Base-by-base conservation (phyloP, 176 grass and related monocot genomes). In the Aegilops speltoides region DNA sequence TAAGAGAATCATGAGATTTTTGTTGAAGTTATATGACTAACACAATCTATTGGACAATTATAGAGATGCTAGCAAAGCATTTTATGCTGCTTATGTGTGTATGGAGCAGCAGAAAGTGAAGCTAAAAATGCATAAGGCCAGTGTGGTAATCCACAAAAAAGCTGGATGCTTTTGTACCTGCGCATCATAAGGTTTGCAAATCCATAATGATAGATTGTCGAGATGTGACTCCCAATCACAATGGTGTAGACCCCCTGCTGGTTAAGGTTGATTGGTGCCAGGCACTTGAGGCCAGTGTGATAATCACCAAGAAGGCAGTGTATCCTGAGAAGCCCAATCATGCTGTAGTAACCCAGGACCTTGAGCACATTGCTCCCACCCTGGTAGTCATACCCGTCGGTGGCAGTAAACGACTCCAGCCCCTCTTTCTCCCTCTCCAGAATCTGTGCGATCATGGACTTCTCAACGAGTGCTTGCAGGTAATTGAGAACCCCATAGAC, bases 301-400 rank as follows among this genome's bases (percentile, higher is more conserved):
- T 99, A 99, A 77, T 99, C 97, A 59, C 97, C 94, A 13, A 99
- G 92, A 70, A 99, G 94, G 79, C 97, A 99, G 92, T 99, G 97
- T 79, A 99, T 93, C 67, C 97, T 91, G 64, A 99, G 94, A 79
- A 99, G 81, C 5, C 97, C 97, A 70, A 99, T 91, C 97, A 99
- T 99, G 89, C 97, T 96, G 89, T 99, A 99, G 76, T 99, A 99
- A 62, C 97, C 97, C 68, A 99, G 87, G 89, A 99, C 89, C 91
- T 99, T 99, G 22, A 99, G 86, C 61, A 99, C 97, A 54, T 99
- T 99, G 82, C 97, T 99, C 8, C 97, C 94, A 7, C 94, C 97
- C 31, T 99, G 72, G 54, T 99, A 99, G 77, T 99, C 97, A 15
- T 99, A 99, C 3, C 97, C 97, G 13, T 99, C 94, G 0, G 89